Evolutionary conservation across 768 basidiomycete species (phyloP), one percentile per base, ranked within the genome.

Genomic region (Neoboletus brunneissimus): DNA sequence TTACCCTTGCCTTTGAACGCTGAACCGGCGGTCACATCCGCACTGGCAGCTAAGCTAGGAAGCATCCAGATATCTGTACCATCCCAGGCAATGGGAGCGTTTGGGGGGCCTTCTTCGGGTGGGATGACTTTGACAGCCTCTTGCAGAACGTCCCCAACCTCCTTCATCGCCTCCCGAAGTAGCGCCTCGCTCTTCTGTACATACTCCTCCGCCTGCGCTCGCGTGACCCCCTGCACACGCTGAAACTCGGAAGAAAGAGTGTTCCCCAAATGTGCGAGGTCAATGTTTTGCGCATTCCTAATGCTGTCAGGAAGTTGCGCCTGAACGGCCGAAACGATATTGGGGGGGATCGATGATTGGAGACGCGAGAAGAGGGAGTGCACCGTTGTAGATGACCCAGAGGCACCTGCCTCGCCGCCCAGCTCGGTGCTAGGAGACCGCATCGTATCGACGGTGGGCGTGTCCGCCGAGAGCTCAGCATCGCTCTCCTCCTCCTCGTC

Each of bases 91-190:
- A 86, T 66, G 4, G 72, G 67, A 32, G 64, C 59, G 2, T 72
- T 65, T 44, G 58, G 48, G 15, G 67, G 23, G 8, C 63, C 68
- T 43, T 80, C 80, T 37, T 89, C 86, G 1, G 94, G 94, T 0
- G 94, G 95, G 15, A 98, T 78, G 49, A 97, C 88, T 70, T 94
- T 95, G 64, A 98, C 92, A 12, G 91, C 93, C 48, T 98, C 94
- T 51, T 81, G 85, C 11, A 95, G 75, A 16, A 88, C 86, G 59
- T 89, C 93, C 54, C 89, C 82, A 8, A 90, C 89, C 64, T 91
- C 91, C 64, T 84, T 87, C 64, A 91, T 80, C 2, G 85, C 89
- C 55, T 86, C 87, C 40, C 82, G 77, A 31, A 88, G 68, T 34
- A 87, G 65, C 9, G 70, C 77, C 60, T 88, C 87, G 68, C 86